Conservation (phyloP, 1,284 basidiomycete species). For the Psilocybe mexicana region DNA sequence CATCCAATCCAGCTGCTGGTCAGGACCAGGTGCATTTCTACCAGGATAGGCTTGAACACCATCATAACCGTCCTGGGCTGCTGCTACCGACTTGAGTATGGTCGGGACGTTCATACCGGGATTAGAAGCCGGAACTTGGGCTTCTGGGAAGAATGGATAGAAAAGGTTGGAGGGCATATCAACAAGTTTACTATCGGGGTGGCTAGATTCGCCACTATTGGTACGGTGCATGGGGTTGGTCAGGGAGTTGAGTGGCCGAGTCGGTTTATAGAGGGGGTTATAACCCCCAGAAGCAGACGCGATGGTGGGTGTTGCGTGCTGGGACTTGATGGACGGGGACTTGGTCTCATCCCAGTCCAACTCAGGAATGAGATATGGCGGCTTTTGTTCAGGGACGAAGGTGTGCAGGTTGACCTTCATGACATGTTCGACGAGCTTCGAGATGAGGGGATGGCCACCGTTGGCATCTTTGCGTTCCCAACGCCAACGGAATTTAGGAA, state of each 20-base stretch:
- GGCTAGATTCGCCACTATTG: conserved; percentile 35
- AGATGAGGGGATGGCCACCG: conserved; percentile 77
- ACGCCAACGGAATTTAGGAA: conserved; percentile 82
- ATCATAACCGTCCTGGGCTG: conserved; percentile 54
- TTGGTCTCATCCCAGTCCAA: conserved; percentile 66
- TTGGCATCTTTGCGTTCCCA: conserved; percentile 81
- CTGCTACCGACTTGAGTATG: conserved; percentile 55
- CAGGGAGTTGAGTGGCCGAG: conserved; percentile 32
- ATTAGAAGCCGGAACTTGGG: conserved; percentile 30
- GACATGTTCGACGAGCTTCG: conserved; percentile 74
- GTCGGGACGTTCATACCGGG: conserved; percentile 20
- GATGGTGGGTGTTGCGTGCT: conserved; percentile 49
- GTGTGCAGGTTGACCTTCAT: conserved; percentile 66
- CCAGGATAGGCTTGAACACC: conserved; percentile 66
- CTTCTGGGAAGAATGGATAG: conserved; percentile 74
- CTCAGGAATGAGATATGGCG: conserved; percentile 64
- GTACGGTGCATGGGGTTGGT: conserved; percentile 35
- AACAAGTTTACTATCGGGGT: conserved; percentile 49
- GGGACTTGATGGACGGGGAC: conserved; percentile 36
- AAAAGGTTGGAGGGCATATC: conserved; percentile 68
- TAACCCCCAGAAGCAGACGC: conserved; percentile 27
- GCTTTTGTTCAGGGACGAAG: conserved; percentile 49
- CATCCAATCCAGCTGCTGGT: conserved; percentile 40
- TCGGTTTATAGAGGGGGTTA: conserved; percentile 4
- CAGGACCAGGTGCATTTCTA: conserved; percentile 40